Conservation (phyloP, 352 stramenopile genomes). For the Phytopythium montanum region DNA sequence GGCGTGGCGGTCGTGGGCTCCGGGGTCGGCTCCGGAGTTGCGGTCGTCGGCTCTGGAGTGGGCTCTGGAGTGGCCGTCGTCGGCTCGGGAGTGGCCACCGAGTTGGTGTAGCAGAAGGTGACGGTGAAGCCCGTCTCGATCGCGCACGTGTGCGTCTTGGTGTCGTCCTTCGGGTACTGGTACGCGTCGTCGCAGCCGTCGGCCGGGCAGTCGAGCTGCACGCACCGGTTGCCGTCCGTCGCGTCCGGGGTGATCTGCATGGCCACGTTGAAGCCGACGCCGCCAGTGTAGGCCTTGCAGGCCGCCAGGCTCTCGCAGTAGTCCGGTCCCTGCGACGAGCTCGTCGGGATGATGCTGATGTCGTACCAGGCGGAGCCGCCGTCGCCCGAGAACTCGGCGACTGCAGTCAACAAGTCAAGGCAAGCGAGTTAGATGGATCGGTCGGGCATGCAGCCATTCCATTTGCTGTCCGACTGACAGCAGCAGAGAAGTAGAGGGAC, state of each 20-base stretch:
- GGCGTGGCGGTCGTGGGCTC: conserved; percentile 10
- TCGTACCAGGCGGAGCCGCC: conserved; percentile 57
- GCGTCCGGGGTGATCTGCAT: conserved; percentile 57
- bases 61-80: conserved; percentile 11
- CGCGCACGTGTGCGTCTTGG: conserved; percentile 60
- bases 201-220: conserved; percentile 43
- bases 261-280: conserved; percentile 60
- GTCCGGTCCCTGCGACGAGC: conserved; percentile 28
- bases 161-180: conserved; percentile 65
- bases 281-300: conserved; percentile 54
- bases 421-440: conserved; percentile 5
- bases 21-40: conserved; percentile 7
- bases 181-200: conserved; percentile 63
- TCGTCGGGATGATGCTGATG: conserved; percentile 77
- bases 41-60: conserved; percentile 14
- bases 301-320: conserved; percentile 43
- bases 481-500: conserved; percentile 3
- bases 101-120: conserved; percentile 41
- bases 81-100: conserved; percentile 14
- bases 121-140: conserved; percentile 52
- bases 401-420: conserved; percentile 6
- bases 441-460: not conserved
- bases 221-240: conserved; percentile 37
- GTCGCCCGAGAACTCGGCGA: conserved; percentile 68
- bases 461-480: not conserved